Percentiles rank a stretch among this genome's conserved stretches.
These are phyloP conservation scores for Cordyceps fumosorosea DNA, from an alignment of 2,329 filamentous ascomycete genomes.

Conservation along the genomic window DNA sequence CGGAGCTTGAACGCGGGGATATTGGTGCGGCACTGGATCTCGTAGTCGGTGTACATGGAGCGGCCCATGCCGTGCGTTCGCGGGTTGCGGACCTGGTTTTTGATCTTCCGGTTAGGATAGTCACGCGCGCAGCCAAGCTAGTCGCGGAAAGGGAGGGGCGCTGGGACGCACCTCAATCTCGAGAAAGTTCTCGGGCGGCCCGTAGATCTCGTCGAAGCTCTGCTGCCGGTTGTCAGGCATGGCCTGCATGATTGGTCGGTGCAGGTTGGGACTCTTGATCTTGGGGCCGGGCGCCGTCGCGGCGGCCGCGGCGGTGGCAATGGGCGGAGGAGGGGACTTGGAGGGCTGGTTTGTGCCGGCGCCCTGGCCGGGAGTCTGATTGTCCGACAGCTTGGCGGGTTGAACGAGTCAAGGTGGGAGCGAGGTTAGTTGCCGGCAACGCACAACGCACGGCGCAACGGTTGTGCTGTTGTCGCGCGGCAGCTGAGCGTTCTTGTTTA, in stretches of 20 bases:
- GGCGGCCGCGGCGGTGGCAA: not conserved
- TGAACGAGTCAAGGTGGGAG: not conserved
- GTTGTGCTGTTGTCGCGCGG: not conserved
- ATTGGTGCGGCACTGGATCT: constrained; percentile 96
- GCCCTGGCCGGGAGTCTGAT: constrained; percentile 29
- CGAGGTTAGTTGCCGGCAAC: not conserved
- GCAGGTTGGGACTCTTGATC: constrained; percentile 29
- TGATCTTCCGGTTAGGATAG: not conserved
- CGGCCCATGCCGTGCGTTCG: constrained; percentile 91
- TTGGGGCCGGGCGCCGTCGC: constrained; percentile 17
- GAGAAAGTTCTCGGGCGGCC: constrained; percentile 95
- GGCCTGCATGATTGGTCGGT: constrained; percentile 55
- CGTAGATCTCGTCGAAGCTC: constrained; percentile 98
- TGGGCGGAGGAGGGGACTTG: not conserved
- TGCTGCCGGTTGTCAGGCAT: constrained; percentile 75
- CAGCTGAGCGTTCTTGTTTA: not conserved
- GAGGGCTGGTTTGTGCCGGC: constrained; percentile 21
- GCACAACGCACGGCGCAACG: not conserved
- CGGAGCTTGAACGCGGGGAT: constrained; percentile 98
- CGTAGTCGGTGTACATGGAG: constrained; percentile 97
- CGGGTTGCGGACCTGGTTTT: constrained; percentile 74
- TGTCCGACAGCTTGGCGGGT: constrained; percentile 37
- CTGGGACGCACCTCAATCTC: constrained; percentile 74
- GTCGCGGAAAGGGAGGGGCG: not conserved
- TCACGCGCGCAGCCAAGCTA: not conserved